Base-by-base conservation (phyloP, 139 green algal genomes). In the Ostreobium quekettii region DNA sequence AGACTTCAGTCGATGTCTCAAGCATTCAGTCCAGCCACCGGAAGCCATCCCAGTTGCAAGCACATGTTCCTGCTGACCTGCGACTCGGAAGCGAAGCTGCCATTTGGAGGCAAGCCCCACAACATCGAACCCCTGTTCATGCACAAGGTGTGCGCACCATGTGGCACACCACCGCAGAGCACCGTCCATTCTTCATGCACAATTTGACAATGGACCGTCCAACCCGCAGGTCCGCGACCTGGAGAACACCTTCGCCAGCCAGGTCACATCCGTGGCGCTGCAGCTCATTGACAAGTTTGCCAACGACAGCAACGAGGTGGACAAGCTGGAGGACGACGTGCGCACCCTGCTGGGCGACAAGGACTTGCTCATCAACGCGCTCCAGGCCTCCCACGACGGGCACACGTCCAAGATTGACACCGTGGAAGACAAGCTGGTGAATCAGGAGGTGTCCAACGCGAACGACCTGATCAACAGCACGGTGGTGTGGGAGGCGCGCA, bases 371-470 rank as follows among this genome's bases (percentile, higher is more conserved):
- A 59, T 83, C 42, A 80, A 78, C 60, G 31, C 70, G 4, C 33
- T 79, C 35, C 82, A 86, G 66, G 67, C 74, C 2, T 85, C 78
- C 5, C 86, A 92, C 62, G 86, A 92, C 67, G 65, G 69, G 33
- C 82, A 89, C 74, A 84, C 77, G 30, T 59, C 70, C 47, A 82
- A 81, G 67, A 83, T 92, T 31, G 86, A 92, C 71, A 71, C 73
- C 8, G 53, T 90, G 53, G 86, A 92, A 77, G 86, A 92, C 62
- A 60, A 74, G 59, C 74, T 87, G 33, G 71, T 87, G 3, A 82
- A 63, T 46, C 71, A 76, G 15, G 83, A 89, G 77, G 65, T 81
- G 33, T 42, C 60, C 7, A 32, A 37, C 7, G 73, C 73, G 29
- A 77, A 84, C 64, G 76, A 77, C 42, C 61, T 83, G 47, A 71